A percentile compares a stretch with the other conserved stretches of the same genome.
phyloP scores from a whole-genome alignment of 768 basidiomycete species.

The Suillus cothurnatus region DNA sequence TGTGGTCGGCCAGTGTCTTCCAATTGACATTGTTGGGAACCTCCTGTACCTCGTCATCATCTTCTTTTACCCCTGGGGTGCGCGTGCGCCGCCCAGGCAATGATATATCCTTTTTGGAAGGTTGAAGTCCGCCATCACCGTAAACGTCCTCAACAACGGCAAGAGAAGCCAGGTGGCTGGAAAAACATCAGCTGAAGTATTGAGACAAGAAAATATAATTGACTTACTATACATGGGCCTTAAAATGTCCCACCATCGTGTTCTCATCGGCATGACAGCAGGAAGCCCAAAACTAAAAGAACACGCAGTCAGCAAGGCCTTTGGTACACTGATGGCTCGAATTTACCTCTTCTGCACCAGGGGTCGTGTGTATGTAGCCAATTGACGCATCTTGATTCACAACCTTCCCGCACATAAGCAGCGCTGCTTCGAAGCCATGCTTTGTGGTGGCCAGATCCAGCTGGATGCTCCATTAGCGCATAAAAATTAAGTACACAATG shows the following conservation, averaged over 20 bases:
- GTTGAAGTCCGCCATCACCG: neutral
- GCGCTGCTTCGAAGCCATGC: slow-evolving; percentile 14
- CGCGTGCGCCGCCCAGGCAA: neutral
- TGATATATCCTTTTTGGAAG: neutral
- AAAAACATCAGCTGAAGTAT: neutral
- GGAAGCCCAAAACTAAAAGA: neutral
- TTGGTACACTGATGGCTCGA: neutral
- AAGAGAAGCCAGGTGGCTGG: neutral
- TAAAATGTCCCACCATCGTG: neutral
- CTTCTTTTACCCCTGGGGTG: neutral
- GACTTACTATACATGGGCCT: neutral
- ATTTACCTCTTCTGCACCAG: neutral
- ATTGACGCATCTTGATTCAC: slow-evolving; percentile 13
- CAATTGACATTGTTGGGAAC: neutral
- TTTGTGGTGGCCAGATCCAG: slow-evolving; percentile 6
- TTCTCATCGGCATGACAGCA: neutral
- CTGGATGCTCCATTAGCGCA: neutral
- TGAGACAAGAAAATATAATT: neutral
- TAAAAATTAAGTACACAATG: neutral
- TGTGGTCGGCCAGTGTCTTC: neutral
- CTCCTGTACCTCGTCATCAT: neutral
- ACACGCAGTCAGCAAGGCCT: neutral
- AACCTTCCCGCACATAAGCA: slow-evolving; percentile 14
- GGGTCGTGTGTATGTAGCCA: slow-evolving; percentile 2
- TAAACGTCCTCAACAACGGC: neutral